Conservation (phyloP, 192 early-diverging fungal species). For the Ambispora gerdemannii region DNA sequence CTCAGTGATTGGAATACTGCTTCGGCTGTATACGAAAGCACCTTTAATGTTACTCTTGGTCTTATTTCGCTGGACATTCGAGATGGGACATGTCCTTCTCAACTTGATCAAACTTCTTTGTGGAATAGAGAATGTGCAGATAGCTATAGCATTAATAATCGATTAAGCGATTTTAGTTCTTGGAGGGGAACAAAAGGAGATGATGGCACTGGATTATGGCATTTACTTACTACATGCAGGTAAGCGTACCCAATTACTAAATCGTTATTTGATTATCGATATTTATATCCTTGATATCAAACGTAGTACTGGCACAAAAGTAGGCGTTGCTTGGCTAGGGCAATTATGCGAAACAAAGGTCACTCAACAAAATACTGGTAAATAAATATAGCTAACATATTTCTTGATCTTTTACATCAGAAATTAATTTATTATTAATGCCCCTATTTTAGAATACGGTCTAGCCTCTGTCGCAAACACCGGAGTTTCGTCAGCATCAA, state of each 20-base stretch:
- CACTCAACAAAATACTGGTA: conserved; percentile 45
- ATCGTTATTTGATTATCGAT: neutral
- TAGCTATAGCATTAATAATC: conserved; percentile 63
- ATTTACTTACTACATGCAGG: conserved; percentile 82
- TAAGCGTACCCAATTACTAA: conserved; percentile 41
- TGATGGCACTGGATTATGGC: conserved; percentile 88
- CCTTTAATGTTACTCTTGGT: conserved; percentile 83
- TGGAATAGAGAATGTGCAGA: conserved; percentile 82
- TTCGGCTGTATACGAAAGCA: conserved; percentile 75
- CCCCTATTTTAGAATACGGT: conserved; percentile 33
- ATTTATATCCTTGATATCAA: neutral
- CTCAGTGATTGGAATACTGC: conserved; percentile 82
- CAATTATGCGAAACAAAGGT: conserved; percentile 63
- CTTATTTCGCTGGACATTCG: conserved; percentile 76
- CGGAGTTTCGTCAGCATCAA: conserved; percentile 77
- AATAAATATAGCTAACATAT: neutral
- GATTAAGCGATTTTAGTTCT: conserved; percentile 84
- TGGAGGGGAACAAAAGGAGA: conserved; percentile 71
- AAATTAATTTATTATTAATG: neutral
- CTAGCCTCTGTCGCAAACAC: conserved; percentile 68
- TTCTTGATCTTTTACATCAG: neutral
- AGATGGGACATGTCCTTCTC: conserved; percentile 54
- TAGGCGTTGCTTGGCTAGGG: conserved; percentile 86
- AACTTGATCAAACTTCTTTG: conserved; percentile 28
- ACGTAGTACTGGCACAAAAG: conserved; percentile 64